Base-by-base conservation (phyloP, 2,329 filamentous ascomycete genomes). In the Colletotrichum tanaceti region DNA sequence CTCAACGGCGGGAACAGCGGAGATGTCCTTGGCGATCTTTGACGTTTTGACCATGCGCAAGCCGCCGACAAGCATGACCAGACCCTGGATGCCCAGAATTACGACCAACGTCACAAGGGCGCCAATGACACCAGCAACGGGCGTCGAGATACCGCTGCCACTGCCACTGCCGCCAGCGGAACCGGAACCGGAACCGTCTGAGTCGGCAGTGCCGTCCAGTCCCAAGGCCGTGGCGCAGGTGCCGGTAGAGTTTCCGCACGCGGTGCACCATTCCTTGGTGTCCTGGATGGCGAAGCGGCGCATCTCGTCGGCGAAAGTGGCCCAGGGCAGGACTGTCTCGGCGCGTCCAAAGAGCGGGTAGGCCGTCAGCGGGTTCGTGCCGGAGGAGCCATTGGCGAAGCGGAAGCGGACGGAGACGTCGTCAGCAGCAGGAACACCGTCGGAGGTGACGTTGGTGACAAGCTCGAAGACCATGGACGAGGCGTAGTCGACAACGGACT, bases 71-170 rank as follows among this genome's bases (percentile, higher is more conserved):
- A 79, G 73, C 73, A 85, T 77, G 50, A 84, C 74, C 16, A 84
- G 74, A 11, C 76, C 81, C 75, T 85, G 79, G 22, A 84, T 44
- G 16, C 79, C 81, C 47, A 86, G 77, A 18, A 87, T 79, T 13
- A 86, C 83, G 11, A 81, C 80, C 5, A 88, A 77, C 59, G 86
- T 86, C 44, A 92, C 83, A 72, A 94, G 78, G 50, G 93, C 92
- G 52, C 93, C 90, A 58, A 97, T 94, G 5, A 95, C 93, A 16
- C 93, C 93, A 0, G 92, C 93, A n/a, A 94, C 89, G 6, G 88
- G 85, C 44, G 84, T 87, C 58, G 90, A 91, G 35, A 97, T 83
- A 10, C 86, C 85, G 59, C 79, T 77, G 22, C 73, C 71, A 44
- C 72, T 68, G n/a, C 75, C 74, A 24, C 73, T 70, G 47, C 72